Percentiles rank a stretch among this genome's conserved stretches.
These are phyloP conservation scores for Tagetes patula DNA, from an alignment of 129 eudicot genomes.

Conservation along the genomic window DNA sequence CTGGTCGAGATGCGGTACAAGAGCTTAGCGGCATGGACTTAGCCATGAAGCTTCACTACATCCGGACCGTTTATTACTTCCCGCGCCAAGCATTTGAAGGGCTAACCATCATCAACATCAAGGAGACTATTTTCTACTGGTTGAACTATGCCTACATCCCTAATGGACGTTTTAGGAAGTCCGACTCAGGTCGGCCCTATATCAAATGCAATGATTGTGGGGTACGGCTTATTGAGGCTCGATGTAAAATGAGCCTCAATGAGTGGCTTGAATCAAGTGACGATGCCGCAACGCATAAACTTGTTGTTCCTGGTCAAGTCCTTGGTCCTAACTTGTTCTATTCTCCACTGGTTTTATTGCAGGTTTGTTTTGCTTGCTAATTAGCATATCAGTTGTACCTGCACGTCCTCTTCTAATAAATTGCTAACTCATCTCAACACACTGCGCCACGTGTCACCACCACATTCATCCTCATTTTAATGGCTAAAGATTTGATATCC, in stretches of 20 bases:
- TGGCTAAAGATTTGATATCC: too few species aligned
- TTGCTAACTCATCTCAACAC: too few species aligned
- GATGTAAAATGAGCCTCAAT: slow-evolving; percentile 48
- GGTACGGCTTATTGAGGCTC: slow-evolving; percentile 64
- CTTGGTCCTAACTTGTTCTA: slow-evolving; percentile 72
- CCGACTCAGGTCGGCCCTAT: slow-evolving; percentile 62
- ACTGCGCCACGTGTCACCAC: too few species aligned
- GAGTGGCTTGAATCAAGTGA: slow-evolving; percentile 60
- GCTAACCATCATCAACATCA: slow-evolving; percentile 42
- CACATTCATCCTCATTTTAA: too few species aligned
- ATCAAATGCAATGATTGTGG: slow-evolving; percentile 94
- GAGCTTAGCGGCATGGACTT: slow-evolving; percentile 71
- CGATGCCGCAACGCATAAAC: slow-evolving; percentile 38
- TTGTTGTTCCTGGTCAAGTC: slow-evolving; percentile 41
- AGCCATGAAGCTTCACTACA: slow-evolving; percentile 91
- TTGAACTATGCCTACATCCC: slow-evolving; percentile 40
- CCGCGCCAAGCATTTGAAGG: slow-evolving; percentile 46
- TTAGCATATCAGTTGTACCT: too few species aligned
- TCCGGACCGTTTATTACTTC: slow-evolving; percentile 59
- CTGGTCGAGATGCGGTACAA: slow-evolving; percentile 42
- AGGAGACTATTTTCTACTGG: slow-evolving; percentile 67
- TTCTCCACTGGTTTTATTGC: slow-evolving; percentile 62
- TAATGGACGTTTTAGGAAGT: slow-evolving; percentile 64
- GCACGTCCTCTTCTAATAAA: too few species aligned
- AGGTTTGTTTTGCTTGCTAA: slow-evolving; percentile 39